phyloP scores from a whole-genome alignment of 1,284 basidiomycete species.

The Calocybe gambosa region DNA sequence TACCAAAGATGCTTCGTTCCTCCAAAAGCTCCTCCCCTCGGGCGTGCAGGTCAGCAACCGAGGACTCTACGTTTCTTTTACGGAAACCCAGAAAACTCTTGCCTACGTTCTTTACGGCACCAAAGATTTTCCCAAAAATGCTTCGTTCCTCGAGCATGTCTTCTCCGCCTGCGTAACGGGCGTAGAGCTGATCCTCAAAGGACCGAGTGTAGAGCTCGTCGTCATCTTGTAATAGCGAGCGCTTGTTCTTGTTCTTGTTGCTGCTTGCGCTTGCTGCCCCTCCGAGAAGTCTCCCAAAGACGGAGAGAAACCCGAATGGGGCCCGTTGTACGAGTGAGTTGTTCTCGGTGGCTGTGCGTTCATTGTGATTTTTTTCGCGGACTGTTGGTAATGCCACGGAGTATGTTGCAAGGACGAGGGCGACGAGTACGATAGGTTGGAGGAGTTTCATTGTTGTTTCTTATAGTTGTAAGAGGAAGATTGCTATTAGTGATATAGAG shows the following conservation, averaged over 20 bases:
- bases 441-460: constrained; percentile 10
- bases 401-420: constrained; percentile 6
- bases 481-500: not conserved
- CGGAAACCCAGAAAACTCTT: constrained; percentile 3
- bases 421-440: constrained; percentile 3
- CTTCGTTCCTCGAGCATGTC: not conserved
- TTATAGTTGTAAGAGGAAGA: not conserved
- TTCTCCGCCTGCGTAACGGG: not conserved
- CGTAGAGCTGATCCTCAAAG: not conserved
- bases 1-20: not conserved
- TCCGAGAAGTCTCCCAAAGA: too few relatives aligned
- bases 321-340: not conserved
- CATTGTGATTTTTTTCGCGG: not conserved
- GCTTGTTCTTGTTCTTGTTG: not conserved
- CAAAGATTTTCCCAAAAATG: constrained; percentile 2
- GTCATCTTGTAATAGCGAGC: not conserved
- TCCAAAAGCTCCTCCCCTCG: not conserved
- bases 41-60: constrained; percentile 1
- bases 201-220: constrained; percentile 2
- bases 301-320: not conserved
- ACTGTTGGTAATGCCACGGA: constrained; percentile 7
- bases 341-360: not conserved
- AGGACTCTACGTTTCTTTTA: not conserved
- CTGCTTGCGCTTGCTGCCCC: not conserved
- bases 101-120: not conserved